Evolutionary conservation across 768 basidiomycete genomes (phyloP), one percentile per base, ranked within the genome.

Genomic region (Candolleomyces aberdarensis): DNA sequence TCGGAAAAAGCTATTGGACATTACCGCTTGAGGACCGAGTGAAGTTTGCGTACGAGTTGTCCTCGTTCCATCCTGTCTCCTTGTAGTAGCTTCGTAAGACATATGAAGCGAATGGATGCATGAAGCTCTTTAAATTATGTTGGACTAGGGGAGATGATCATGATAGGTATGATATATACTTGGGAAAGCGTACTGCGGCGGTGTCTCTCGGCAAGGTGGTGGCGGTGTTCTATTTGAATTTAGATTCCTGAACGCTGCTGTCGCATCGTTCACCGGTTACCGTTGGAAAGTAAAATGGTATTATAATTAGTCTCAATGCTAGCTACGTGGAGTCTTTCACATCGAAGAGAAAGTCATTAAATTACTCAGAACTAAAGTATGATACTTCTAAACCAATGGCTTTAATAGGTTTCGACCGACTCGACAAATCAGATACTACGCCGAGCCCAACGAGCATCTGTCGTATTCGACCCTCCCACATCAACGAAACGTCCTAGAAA

Each of bases 61-160:
- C 96, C 71, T 96, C 93, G 67, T 94, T 95, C 96, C 96, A 98
- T 63, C 93, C 92, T 36, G 94, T 97, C n/a, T 86, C 87, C 65
- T 85, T 83, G 79, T 94, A 95, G 74, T 96, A 98, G 72, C 83
- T 88, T 64, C 90, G 88, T 41, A 98, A 80, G 59, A 98, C 89
- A 76, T 94, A 92, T 14, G 91, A 84, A 43, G 92, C 88, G 68
- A 94, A 94, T 7, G 92, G 89, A 75, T 92, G 89, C 92, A 94
- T 92, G 55, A 41, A n/a, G 29, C 9, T 43, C 15, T 56, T 32
- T 59, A 52, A 26, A 26, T 26, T 26, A 26, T 26, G 26, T 26
- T 26, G 26, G 26, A 26, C 26, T 26, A 26, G n/a, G n/a, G n/a
- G n/a, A n/a, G n/a, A n/a, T n/a, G n/a, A n/a, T n/a, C n/a, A n/a